Evolutionary conservation across 2,329 filamentous ascomycete genomes (phyloP), one percentile per base, ranked within the genome.

Genomic region (Capronia americana): DNA sequence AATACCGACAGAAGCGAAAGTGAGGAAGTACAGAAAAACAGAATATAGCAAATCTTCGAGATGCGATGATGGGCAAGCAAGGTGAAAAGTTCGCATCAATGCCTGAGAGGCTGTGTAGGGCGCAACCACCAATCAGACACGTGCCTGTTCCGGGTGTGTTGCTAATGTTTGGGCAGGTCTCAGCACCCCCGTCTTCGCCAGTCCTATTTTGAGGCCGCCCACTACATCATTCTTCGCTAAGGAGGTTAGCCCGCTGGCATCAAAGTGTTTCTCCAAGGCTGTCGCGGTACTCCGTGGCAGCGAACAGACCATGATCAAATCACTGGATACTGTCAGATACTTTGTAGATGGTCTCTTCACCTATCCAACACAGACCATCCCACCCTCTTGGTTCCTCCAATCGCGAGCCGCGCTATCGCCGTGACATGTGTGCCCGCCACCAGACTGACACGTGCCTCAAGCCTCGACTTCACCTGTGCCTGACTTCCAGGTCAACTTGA

Each of bases 351-450:
- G 24, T 51, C 20, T 26, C 48, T 51, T 4, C 20, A 20, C 20
- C 26, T 51, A 32, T 34, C 53, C 8, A 23, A 11, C 24, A 10
- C 24, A 7, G 12, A 7, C 20, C 48, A 11, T 50, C 6, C 11
- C 17, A 14, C 26, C 51, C 12, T 32, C 14, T 17, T 44, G 38
- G 38, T 44, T 44, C 28, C 28, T 28, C 53, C 53, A 55, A 55
- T 34, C 28, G 53, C n/a, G 53, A 55, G 53, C 53, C 28, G 28
- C 34, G 48, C 32, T 26, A 51, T 51, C 48, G 48, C 48, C 23
- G 46, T 53, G 58, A 51, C 23, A 61, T 61, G 58, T 61, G n/a
- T 44, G n/a, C 38, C 58, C 58, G 58, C 58, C 58, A 61, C 58
- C 58, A 51, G 28, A 20, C n/a, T 62, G 60, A 55, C 60, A 62